Evolutionary conservation across 305 asterid genomes (phyloP), one percentile per base, ranked within the genome.

Genomic region (Fraxinus velutina): DNA sequence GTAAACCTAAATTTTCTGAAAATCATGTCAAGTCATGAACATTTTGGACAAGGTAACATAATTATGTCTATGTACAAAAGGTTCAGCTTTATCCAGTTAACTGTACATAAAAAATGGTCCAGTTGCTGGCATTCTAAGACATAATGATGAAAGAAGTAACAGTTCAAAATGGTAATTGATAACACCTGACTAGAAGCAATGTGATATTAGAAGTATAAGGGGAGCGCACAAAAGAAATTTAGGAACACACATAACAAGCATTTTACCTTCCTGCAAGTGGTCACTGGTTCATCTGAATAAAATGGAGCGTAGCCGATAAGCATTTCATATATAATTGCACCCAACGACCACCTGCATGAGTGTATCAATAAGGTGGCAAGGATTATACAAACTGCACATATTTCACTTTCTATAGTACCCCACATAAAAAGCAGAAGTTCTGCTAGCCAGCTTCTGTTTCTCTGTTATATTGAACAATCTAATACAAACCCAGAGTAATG

Each of bases 271-370:
- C 97, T 90, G 87, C 98, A 96, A 70, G 98, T 91, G 83, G 97
- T 92, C 90, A 92, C 89, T 34, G 98, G 97, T 79, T 94, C 98
- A 86, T 95, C 98, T 4, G 98, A 84, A 80, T 94, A 95, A 84
- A 95, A 95, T 32, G 99, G 99, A 47, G 99, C 98, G 80, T 92
- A 95, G 66, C 98, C 97, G 78, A 95, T 87, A 84, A 95, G 98
- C 99, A 95, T 95, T 90, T 95, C 98, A 77, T 93, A 95, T 98
- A 93, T 90, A 76, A 93, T 95, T 77, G 98, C 98, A 33, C 98
- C 99, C 78, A 96, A 89, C 13, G 99, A 96, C 99, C 98, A 96
- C 99, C 99, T 94, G 89, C 86, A 84, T 62, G 73, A 64, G 17
- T 64, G 73, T 7, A 8, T 24, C 17, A 9, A 17, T 57, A 57